Evolutionary conservation across 2,329 filamentous ascomycete species (phyloP), one percentile per base, ranked within the genome.

Genomic region (Diplocarpon rosae): DNA sequence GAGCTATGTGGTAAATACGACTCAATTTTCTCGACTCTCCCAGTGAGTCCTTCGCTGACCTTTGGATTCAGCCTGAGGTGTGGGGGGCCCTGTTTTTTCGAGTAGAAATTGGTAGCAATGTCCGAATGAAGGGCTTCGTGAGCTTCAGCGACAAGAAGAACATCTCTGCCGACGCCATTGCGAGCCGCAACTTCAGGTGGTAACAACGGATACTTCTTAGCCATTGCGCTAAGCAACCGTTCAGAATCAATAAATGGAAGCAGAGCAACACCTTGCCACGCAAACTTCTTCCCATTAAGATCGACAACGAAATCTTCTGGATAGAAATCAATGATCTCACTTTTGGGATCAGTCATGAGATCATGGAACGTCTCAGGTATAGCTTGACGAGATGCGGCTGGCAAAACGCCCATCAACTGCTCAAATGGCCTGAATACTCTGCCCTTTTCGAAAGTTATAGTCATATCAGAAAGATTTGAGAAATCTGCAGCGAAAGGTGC

Each of bases 401-500:
- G 92, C 59, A 98, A 73, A 40, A 98, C 92, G 57, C 92, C 93
- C 92, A 98, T 98, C 39, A 98, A 71, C 64, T 98, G 92, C 65
- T 98, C 92, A 60, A 95, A 98, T 0, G 92, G 93, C 54, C 73
- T 83, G 56, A 95, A 95, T 3, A 87, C 85, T 39, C 72, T 78
- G 10, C 90, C 90, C 63, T 89, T 86, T 47, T 86, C 75, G 55
- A 98, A 98, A 14, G 74, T 69, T 52, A 95, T 77, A 28, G 84
- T 72, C 71, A 95, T 79, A 54, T 87, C 80, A 42, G 73, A 76
- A 37, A 98, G 72, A 45, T 89, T 81, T 47, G 84, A 81, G 63
- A 98, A 98, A 63, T 98, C 92, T 42, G 88, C 85, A 2, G 92
- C 92, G 62, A 98, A 98, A 3, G 93, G 92, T 1, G 92, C 93